Conservation (phyloP, 2,329 filamentous ascomycete genomes). For the Cytospora mali region DNA sequence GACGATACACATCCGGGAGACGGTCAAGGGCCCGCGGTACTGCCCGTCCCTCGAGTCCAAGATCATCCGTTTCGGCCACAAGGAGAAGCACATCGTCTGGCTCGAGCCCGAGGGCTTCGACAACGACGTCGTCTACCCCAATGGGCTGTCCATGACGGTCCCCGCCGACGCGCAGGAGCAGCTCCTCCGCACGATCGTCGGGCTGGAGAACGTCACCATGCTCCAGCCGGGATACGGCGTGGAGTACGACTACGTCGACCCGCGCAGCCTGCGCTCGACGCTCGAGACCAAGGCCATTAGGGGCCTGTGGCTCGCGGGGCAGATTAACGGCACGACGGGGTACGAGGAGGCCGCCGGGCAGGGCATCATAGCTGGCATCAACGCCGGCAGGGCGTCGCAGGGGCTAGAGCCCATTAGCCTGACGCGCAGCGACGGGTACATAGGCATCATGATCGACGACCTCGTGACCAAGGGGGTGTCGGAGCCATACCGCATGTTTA, state of each 20-base stretch:
- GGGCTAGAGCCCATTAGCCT: slow-evolving; percentile 68
- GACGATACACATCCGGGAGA: slow-evolving; percentile 94
- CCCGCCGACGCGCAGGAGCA: slow-evolving; percentile 84
- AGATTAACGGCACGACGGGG: slow-evolving; percentile 97
- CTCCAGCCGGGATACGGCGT: slow-evolving; percentile 95
- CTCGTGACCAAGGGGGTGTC: slow-evolving; percentile 95
- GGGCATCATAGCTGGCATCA: slow-evolving; percentile 89
- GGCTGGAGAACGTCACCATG: slow-evolving; percentile 88
- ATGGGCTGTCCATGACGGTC: slow-evolving; percentile 96
- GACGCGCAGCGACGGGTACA: slow-evolving; percentile 86
- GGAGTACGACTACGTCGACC: slow-evolving; percentile 98
- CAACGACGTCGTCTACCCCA: slow-evolving; percentile 89
- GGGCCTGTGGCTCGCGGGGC: slow-evolving; percentile 89
- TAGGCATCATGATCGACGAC: slow-evolving; percentile 98
- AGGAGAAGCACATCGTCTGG: slow-evolving; percentile 87
- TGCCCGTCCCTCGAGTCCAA: slow-evolving; percentile 96
- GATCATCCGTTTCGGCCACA: slow-evolving; percentile 82
- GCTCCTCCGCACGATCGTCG: slow-evolving; percentile 83
- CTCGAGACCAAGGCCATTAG: slow-evolving; percentile 91
- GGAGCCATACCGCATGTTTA: slow-evolving; percentile 99
- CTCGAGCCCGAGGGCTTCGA: slow-evolving; percentile 95
- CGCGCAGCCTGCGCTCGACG: slow-evolving; percentile 81
- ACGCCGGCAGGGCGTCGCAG: slow-evolving; percentile 80
- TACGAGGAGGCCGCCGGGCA: slow-evolving; percentile 98
- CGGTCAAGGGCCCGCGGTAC: slow-evolving; percentile 90